Conservation (phyloP, 352 stramenopile species). For the Phytopythium cucurbitacearum region DNA sequence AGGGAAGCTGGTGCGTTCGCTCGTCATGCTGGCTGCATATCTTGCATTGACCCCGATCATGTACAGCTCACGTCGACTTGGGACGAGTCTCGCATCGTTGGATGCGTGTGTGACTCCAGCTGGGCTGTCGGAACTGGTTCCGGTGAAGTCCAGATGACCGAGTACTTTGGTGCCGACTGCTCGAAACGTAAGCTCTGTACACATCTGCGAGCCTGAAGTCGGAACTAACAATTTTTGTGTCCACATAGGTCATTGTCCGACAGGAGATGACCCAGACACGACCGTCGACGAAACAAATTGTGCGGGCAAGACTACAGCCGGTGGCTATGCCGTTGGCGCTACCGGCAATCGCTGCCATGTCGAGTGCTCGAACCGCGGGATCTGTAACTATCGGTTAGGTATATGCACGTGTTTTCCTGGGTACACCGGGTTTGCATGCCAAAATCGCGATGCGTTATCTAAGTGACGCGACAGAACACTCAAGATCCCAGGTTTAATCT, state of each 20-base stretch:
- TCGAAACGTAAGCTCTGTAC: slow-evolving; percentile 42
- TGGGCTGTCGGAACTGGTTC: slow-evolving; percentile 76
- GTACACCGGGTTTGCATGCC: slow-evolving; percentile 57
- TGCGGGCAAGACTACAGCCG: slow-evolving; percentile 31
- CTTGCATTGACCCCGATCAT: background rate
- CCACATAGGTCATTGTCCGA: slow-evolving; percentile 70
- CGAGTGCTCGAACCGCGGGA: slow-evolving; percentile 90
- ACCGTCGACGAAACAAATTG: slow-evolving; percentile 75
- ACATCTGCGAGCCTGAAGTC: background rate
- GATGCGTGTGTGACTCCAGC: slow-evolving; percentile 85
- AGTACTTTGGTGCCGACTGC: slow-evolving; percentile 90
- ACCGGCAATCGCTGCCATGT: slow-evolving; percentile 87
- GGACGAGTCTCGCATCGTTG: slow-evolving; percentile 89
- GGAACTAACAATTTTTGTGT: background rate
- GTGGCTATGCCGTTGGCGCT: slow-evolving; percentile 31
- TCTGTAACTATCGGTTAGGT: slow-evolving; percentile 85
- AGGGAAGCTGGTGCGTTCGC: slow-evolving; percentile 25
- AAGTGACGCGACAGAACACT: background rate
- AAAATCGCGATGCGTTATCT: slow-evolving; percentile 32
- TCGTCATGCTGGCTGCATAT: no score
- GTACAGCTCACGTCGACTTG: slow-evolving; percentile 63
- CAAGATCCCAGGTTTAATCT: no score
- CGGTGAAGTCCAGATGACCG: slow-evolving; percentile 73
- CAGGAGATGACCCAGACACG: slow-evolving; percentile 72
- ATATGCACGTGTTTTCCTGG: slow-evolving; percentile 87